Base-by-base conservation (phyloP, 768 basidiomycete species). In the Leccinum obscurum region DNA sequence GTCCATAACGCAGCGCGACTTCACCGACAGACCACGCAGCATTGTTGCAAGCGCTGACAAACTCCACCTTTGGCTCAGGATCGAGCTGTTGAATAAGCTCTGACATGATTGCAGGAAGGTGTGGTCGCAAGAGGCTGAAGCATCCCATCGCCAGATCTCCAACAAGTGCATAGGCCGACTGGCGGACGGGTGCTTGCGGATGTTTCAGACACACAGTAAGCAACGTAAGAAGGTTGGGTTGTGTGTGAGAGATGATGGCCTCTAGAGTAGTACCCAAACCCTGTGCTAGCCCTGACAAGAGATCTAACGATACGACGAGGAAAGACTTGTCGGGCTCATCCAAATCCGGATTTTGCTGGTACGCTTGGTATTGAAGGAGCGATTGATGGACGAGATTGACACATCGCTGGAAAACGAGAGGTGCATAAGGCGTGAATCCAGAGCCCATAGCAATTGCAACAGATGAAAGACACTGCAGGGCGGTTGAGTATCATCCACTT, bases 21-120 rank as follows among this genome's bases (percentile, higher is more conserved):
- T 99, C 97, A 49, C 97, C 97, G 30, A 97, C 95, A n/a, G 94
- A 95, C 97, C 97, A 99, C 1, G 96, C 96, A 10, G 97, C 97
- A 71, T 99, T 99, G 76, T 99, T 99, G 73, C 93, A 95, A 6
- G 96, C 97, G 65, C 93, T 95, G 63, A 98, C 87, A 69, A 95
- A 94, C 74, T 98, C 95, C 34, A 90, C 82, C 68, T 93, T 92
- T 1, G 96, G 97, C 69, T 96, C 92, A 5, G 92, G 90, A 62
- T 95, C 91, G 55, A 99, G 89, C 68, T 98, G 95, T 44, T 83
- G 77, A 62, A 92, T 90, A 57, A 99, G 82, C 70, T 95, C 91
- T 15, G 85, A 81, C 91, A 98, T 95, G 72, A 99, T 89, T 30
- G 85, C 85, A 1, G 92, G 83, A 78, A 98, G 88, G 62, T 88